These are phyloP conservation scores for Plasmodiophora brassicae DNA, from an alignment of 208 protist species.

Conservation along the genomic window DNA sequence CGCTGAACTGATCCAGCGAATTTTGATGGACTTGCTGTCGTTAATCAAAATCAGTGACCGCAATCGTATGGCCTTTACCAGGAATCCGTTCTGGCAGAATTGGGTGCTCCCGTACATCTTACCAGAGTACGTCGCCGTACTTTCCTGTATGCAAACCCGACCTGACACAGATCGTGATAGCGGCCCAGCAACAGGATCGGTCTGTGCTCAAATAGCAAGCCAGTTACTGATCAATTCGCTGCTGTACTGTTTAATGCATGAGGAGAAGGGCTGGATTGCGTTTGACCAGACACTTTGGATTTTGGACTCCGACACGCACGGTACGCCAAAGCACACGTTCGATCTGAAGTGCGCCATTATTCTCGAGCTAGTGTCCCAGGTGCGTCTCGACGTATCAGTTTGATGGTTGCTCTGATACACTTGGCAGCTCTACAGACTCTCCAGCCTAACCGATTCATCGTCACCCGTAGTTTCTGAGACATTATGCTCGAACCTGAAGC, in stretches of 20 bases:
- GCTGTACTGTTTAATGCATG: neutral
- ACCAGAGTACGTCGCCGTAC: neutral
- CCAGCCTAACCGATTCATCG: too few relatives aligned
- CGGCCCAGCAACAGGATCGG: too few relatives aligned
- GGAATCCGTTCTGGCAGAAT: conserved; percentile 23
- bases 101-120: neutral
- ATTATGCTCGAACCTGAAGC: neutral
- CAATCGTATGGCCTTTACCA: conserved; percentile 24
- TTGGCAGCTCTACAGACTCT: too few relatives aligned
- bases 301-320: neutral
- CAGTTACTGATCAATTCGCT: neutral
- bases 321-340: neutral
- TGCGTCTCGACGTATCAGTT: neutral
- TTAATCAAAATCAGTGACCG: conserved; percentile 6
- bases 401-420: too few relatives aligned
- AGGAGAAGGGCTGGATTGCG: conserved; percentile 3
- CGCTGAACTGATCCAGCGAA: neutral
- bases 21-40: conserved; percentile 28
- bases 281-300: conserved; percentile 26
- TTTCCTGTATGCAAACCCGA: too few relatives aligned
- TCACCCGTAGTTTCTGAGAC: too few relatives aligned
- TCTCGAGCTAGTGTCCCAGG: conserved; percentile 27
- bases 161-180: too few relatives aligned
- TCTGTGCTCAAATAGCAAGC: neutral
- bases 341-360: neutral